phyloP scores from a whole-genome alignment of 1,284 basidiomycete species.

The Cutaneotrichosporon cutaneum region DNA sequence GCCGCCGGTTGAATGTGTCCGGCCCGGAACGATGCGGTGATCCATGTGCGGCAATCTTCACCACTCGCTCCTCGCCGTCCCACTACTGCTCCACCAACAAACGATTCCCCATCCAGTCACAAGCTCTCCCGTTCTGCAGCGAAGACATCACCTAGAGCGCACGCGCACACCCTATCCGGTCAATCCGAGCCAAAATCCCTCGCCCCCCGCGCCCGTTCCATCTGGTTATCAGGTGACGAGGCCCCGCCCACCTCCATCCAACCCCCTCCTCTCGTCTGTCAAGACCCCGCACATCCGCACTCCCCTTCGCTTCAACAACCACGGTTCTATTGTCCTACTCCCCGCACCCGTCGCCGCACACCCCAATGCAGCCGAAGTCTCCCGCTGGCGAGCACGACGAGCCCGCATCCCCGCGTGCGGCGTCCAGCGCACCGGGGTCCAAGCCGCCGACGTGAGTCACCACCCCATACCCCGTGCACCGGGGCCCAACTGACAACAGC shows the following conservation, averaged over 20 bases:
- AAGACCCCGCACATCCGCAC: background rate
- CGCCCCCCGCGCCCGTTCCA: too few species aligned
- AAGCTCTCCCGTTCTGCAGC: background rate
- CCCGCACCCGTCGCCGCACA: background rate
- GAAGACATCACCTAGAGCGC: too few species aligned
- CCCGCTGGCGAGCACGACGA: background rate
- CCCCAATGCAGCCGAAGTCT: background rate
- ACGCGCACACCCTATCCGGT: background rate
- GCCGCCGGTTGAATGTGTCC: background rate
- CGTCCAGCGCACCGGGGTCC: background rate
- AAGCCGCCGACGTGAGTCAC: constrained; percentile 16
- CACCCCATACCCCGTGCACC: too few species aligned
- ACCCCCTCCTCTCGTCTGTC: background rate
- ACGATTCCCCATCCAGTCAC: too few species aligned
- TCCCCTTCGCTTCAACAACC: background rate
- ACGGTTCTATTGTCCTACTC: too few species aligned
- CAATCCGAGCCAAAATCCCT: too few species aligned
- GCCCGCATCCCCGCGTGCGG: background rate
- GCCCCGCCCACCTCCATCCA: background rate
- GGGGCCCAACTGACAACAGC: constrained; percentile 11
- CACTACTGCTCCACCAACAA: background rate
- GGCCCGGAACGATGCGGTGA: background rate
- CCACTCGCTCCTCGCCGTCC: background rate
- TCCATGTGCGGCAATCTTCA: background rate
- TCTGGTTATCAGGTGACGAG: too few species aligned